Base-by-base conservation (phyloP, 352 stramenopile genomes). In the Phytophthora uliginosa region DNA sequence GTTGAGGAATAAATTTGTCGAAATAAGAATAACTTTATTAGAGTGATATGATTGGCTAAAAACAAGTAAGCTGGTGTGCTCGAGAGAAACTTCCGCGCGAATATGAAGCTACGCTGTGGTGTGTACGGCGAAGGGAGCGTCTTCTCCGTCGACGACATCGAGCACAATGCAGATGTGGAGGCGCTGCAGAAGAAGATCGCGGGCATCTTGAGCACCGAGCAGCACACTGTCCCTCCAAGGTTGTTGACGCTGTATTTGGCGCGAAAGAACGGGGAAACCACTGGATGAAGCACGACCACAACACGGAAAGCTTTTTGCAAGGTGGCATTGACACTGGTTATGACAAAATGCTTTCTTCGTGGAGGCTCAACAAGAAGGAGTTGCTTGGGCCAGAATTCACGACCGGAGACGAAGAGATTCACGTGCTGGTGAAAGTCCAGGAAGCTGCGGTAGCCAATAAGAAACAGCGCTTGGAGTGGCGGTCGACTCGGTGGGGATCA, bases 221-320 rank as follows among this genome's bases (percentile, higher is more conserved):
- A 38, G 38, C 47, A 63, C 56, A 26, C 47, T 17, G 40, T 63
- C 22, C 33, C 47, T 38, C 47, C 56, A 5, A 22, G 13, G 50
- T 9, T 38, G 24, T 54, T 63, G 56, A 63, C 56, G 22, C 38
- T 63, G 36, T 74, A 61, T 65, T 71, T 74, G 64, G 64, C 71
- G 38, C 47, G 56, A 38, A 74, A 59, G 55, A 60, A 69, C 13
- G 18, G 18, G 15, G 28, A 58, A 42, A 45, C 13, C 57, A 42
- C 13, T 74, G 71, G 71, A 18, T 77, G n/a, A 64, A 62, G 34
- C 45, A 71, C 55, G 64, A 71, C 48, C 24, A 68, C 17, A 57
- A 48, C 42, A 15, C 34, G 55, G 22, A 51, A 3, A 22, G 4
- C 34, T 17, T 36, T 9, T 61, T 71, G 63, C 51, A 47, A 62